Percentiles rank a stretch among this genome's conserved stretches.
Evolutionary conservation across 1,139 yeast genomes (phyloP).

Genomic region (Wickerhamiella pararugosa): DNA sequence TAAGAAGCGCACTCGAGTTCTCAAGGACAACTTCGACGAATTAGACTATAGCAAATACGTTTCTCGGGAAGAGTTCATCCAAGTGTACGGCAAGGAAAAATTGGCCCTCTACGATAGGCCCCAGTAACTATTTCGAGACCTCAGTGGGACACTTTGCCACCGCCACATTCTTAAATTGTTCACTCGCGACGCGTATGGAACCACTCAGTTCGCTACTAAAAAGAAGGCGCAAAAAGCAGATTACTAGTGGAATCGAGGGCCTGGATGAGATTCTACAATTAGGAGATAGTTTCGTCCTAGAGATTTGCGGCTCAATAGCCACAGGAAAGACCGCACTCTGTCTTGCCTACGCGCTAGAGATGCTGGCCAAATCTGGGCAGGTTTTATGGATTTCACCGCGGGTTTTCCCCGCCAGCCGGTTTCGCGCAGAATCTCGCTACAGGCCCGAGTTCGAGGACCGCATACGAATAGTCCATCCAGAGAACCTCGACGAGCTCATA

Average conservation of each 20-base stretch:
- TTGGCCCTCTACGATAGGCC: conserved; percentile 19
- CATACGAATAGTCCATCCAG: not conserved
- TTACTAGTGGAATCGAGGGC: not conserved
- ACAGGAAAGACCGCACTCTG: conserved; percentile 2
- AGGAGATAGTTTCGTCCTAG: not conserved
- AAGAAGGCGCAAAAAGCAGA: not conserved
- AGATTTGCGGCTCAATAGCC: conserved; percentile 3
- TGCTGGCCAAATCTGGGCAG: not conserved
- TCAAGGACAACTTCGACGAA: conserved; percentile 63
- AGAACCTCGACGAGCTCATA: not conserved
- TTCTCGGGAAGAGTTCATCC: conserved; percentile 31
- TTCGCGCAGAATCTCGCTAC: not conserved
- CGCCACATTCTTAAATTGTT: too few relatives aligned
- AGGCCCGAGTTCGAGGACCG: not conserved
- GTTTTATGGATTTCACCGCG: conserved; percentile 4
- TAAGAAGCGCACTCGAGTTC: conserved; percentile 55
- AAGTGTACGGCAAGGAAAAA: conserved; percentile 35
- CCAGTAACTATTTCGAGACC: not conserved
- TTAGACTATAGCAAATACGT: conserved; percentile 37
- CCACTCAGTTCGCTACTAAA: conserved; percentile 1
- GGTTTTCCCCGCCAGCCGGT: conserved; percentile 1
- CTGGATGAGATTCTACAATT: not conserved
- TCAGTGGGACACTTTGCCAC: too few relatives aligned
- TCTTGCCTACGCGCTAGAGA: conserved; percentile 1
- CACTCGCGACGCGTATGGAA: conserved; percentile 8